A percentile compares a stretch with the other conserved stretches of the same genome.
Conservation (phyloP, 2,329 filamentous ascomycete species). For the Karstenula rhodostoma region DNA sequence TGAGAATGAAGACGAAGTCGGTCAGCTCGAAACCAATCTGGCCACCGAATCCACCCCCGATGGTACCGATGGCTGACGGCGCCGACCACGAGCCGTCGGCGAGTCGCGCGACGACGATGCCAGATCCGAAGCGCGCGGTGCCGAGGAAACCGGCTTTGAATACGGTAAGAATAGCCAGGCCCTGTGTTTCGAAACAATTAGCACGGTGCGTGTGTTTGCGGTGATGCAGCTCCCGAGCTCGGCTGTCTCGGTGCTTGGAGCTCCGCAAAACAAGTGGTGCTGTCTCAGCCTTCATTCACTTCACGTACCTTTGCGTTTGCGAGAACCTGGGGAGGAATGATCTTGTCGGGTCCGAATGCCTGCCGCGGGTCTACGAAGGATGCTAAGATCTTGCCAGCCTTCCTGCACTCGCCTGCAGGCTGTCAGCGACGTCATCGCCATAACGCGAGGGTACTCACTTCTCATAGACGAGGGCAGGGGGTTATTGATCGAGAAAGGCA, state of each 20-base stretch:
- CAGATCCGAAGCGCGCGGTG: constrained; percentile 81
- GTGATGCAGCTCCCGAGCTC: neutral
- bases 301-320: constrained; percentile 82
- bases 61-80: constrained; percentile 80
- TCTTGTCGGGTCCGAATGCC: constrained; percentile 93
- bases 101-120: constrained; percentile 81
- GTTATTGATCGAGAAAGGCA: constrained; percentile 62
- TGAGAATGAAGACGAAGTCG: constrained; percentile 98
- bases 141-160: constrained; percentile 88
- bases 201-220: neutral
- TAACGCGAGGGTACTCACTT: constrained; percentile 51
- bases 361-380: constrained; percentile 95
- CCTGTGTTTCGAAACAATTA: constrained; percentile 53
- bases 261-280: neutral
- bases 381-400: constrained; percentile 92
- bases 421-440: constrained; percentile 46
- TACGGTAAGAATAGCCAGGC: constrained; percentile 84
- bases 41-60: constrained; percentile 82
- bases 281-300: constrained; percentile 6
- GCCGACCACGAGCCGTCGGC: constrained; percentile 82
- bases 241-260: constrained; percentile 10
- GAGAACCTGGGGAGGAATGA: constrained; percentile 91
- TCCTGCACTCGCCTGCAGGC: constrained; percentile 87
- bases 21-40: constrained; percentile 89
- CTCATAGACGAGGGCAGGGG: constrained; percentile 62